Percentiles rank a stretch among this genome's conserved stretches.
These are phyloP conservation scores for Skeletonema menzelii DNA, from an alignment of 108 stramenopile genomes.

Conservation along the genomic window DNA sequence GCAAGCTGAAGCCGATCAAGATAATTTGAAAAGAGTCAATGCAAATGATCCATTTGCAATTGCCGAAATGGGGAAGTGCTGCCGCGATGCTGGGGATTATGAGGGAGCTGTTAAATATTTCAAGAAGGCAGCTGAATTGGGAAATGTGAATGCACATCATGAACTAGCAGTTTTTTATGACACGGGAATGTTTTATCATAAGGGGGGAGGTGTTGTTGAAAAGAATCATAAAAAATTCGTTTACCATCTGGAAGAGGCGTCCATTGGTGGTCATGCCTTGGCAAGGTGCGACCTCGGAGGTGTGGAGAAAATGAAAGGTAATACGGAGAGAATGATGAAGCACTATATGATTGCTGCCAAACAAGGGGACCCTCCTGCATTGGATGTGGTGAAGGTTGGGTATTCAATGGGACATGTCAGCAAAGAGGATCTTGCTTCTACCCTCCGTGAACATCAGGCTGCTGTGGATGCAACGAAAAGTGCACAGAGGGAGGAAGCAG, in stretches of 20 bases:
- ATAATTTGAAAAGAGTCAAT: neutral
- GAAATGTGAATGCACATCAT: neutral
- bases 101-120: neutral
- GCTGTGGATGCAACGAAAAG: no score
- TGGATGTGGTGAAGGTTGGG: neutral
- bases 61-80: neutral
- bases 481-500: no score
- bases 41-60: neutral
- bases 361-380: neutral
- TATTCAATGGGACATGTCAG: neutral
- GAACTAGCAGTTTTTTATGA: neutral
- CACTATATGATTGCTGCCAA: neutral
- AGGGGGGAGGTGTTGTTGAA: no score
- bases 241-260: neutral
- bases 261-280: neutral
- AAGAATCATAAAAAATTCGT: neutral
- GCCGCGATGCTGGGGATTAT: neutral
- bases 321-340: neutral
- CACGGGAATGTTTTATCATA: neutral
- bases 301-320: neutral
- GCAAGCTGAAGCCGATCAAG: no score
- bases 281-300: neutral
- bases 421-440: neutral
- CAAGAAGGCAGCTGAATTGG: neutral
- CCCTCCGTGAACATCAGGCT: no score